Evolutionary conservation across 2,329 filamentous ascomycete genomes (phyloP), one percentile per base, ranked within the genome.

Genomic region (Torrubiellomyces zombiae): DNA sequence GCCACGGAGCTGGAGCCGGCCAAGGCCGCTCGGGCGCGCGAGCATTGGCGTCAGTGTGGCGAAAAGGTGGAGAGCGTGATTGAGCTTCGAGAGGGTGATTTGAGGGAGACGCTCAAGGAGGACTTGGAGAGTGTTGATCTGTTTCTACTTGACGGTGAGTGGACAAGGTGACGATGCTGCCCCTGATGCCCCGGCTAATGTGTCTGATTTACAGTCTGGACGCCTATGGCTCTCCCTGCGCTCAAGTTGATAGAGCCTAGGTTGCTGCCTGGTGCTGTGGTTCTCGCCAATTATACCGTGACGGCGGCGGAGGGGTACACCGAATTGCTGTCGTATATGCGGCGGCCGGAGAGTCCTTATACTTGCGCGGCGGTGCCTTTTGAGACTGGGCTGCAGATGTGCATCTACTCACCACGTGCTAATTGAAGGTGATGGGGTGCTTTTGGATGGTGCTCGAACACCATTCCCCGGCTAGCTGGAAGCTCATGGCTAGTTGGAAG

Each of bases 61-160:
- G 44, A 55, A 0, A 52, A 55, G n/a, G 55, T 72, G 2, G 52
- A 53, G 30, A 38, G 40, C 2, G 50, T 53, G 38, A 67, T 74
- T 35, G 67, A 73, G 11, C 36, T 75, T 11, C 47, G 68, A 3
- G 62, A 61, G 30, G 70, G 69, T 0, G 64, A 74, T 38, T 35
- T 75, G 29, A 48, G 52, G 0, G 58, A 74, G 43, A 73, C 67
- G 0, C 43, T 49, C 4, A 57, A 56, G 32, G 34, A 41, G 1
- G 49, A 55, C 16, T 29, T 39, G 20, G 44, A 51, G 1, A 38
- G 55, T 16, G 48, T 75, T 18, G 65, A 74, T 30, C 49, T 74
- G 20, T 32, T 75, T 18, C 45, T 74, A n/a, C 49, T 75, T 7
- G 69, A 75, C 34, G 74, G 68, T 74, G 45, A 49, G 67, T 56